phyloP scores from a whole-genome alignment of 176 grass and related monocot species.

The Oryza rufipogon region DNA sequence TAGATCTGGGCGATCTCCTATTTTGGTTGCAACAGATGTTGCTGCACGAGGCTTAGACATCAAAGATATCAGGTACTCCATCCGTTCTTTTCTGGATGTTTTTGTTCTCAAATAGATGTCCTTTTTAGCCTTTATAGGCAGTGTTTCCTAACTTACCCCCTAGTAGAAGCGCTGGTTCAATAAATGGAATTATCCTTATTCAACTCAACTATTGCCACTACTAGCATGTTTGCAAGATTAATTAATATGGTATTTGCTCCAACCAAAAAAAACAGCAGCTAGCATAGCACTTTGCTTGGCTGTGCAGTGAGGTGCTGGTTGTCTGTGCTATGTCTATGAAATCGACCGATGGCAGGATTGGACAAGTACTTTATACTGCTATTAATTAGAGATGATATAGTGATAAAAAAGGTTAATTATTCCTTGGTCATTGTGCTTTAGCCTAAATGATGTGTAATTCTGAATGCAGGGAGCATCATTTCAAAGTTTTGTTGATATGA shows the following conservation, averaged over 20 bases:
- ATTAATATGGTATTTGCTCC: neutral
- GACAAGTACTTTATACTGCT: neutral
- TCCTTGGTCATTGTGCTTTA: neutral
- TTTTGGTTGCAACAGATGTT: slow-evolving; percentile 95
- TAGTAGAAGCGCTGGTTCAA: neutral
- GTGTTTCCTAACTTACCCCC: neutral
- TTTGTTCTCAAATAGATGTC: neutral
- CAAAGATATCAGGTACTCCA: slow-evolving; percentile 91
- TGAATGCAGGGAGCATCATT: neutral
- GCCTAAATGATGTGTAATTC: neutral
- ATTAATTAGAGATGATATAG: neutral
- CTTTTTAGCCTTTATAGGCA: too few species aligned
- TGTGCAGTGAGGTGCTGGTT: neutral
- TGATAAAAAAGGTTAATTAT: neutral
- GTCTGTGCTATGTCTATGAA: too few species aligned
- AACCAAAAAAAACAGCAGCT: neutral
- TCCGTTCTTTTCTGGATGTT: neutral
- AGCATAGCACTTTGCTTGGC: neutral
- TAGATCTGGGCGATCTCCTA: slow-evolving; percentile 77
- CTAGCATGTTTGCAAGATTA: too few species aligned
- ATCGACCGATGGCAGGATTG: too few species aligned
- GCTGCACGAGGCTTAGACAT: slow-evolving; percentile 95
- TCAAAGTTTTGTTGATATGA: neutral
- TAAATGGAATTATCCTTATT: too few species aligned
- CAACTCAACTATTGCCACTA: too few species aligned